A percentile compares a stretch with the other conserved stretches of the same genome.
These are phyloP conservation scores for Bacidia rubella DNA, from an alignment of 495 filamentous ascomycete genomes.

Conservation along the genomic window DNA sequence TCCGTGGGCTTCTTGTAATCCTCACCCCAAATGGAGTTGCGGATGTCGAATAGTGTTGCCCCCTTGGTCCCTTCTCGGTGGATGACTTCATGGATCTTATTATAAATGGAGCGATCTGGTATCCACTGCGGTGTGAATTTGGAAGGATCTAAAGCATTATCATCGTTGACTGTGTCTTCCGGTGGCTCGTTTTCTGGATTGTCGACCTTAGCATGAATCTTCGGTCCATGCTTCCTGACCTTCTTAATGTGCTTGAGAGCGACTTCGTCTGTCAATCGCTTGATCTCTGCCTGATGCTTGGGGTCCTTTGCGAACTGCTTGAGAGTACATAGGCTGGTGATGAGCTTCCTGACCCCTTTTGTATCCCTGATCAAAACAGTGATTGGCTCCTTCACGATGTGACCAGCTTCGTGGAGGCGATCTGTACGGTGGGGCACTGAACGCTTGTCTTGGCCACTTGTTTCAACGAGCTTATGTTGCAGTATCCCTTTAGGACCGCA, in stretches of 20 bases:
- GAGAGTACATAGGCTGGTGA: constrained; percentile 37
- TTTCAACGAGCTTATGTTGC: constrained; percentile 60
- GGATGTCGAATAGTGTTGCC: constrained; percentile 28
- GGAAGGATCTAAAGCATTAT: neutral
- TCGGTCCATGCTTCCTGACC: neutral
- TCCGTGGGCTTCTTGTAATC: constrained; percentile 44
- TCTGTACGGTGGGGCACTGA: constrained; percentile 77
- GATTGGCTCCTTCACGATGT: constrained; percentile 68
- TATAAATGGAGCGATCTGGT: constrained; percentile 36
- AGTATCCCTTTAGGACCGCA: constrained; percentile 54
- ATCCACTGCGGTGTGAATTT: constrained; percentile 39
- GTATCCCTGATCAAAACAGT: constrained; percentile 33
- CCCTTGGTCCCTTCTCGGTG: constrained; percentile 37
- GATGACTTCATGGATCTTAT: constrained; percentile 41
- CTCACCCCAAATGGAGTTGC: constrained; percentile 18
- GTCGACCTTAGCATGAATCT: neutral
- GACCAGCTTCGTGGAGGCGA: constrained; percentile 57
- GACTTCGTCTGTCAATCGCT: neutral
- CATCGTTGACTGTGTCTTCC: neutral
- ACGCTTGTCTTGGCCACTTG: constrained; percentile 77
- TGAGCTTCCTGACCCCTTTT: constrained; percentile 48
- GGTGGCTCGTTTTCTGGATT: neutral
- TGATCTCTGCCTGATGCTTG: neutral
- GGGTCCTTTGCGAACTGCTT: constrained; percentile 38
- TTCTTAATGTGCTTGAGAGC: neutral